Evolutionary conservation across 2,329 filamentous ascomycete genomes (phyloP).

Genomic region (Aspergillus thermomutatus): DNA sequence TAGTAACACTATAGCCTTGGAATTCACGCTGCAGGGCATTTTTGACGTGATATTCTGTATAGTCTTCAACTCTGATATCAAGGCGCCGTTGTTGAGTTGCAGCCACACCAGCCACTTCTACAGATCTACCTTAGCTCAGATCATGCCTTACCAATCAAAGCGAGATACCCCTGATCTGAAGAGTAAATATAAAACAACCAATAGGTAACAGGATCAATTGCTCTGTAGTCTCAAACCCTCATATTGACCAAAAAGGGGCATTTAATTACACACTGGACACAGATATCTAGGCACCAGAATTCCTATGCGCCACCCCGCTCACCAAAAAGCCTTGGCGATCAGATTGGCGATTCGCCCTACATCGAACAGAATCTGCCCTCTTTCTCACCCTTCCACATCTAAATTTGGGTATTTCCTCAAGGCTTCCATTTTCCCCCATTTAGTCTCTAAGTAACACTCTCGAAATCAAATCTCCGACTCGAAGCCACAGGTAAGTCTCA

Average conservation of each 20-base stretch:
- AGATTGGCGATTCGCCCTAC: background rate
- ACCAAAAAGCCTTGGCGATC: background rate
- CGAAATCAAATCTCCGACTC: background rate
- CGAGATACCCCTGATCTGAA: background rate
- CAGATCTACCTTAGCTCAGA: background rate
- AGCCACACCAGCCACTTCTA: background rate
- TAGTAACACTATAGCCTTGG: background rate
- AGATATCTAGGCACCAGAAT: constrained; percentile 1
- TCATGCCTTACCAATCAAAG: background rate
- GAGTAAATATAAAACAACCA: background rate
- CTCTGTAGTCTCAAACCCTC: background rate
- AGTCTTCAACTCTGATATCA: background rate
- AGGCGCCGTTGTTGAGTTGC: background rate
- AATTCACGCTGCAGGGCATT: background rate
- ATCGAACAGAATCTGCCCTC: background rate
- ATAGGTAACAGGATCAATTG: background rate
- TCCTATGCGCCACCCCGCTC: background rate
- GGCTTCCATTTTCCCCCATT: background rate
- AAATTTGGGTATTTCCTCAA: background rate
- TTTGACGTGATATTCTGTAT: background rate
- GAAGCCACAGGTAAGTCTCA: background rate
- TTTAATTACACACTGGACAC: background rate
- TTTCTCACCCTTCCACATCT: background rate
- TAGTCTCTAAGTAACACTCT: background rate
- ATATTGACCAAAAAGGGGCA: background rate